Evolutionary conservation across 202 grass and related monocot genomes (phyloP), one percentile per base, ranked within the genome.

Genomic region (Eragrostis tef): DNA sequence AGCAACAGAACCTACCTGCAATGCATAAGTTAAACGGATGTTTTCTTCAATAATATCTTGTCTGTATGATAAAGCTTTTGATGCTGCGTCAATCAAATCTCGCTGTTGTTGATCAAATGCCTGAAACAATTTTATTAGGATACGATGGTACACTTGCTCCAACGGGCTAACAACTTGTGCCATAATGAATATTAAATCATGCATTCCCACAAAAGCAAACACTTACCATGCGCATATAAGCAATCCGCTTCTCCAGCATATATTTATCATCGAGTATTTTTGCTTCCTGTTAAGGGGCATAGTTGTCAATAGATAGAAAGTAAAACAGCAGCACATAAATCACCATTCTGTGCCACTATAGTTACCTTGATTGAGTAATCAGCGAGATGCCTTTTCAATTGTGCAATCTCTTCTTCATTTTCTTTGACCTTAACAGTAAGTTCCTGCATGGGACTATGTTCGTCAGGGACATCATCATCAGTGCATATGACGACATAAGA

Each of bases 21-120:
- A 86, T 50, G 88, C 86, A 84, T 93, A 89, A 46, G 90, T 74
- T 20, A 98, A 84, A 54, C 88, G 94, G 74, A 89, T 85, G 75
- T 98, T 98, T 79, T 98, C 92, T 79, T 98, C 94, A 10, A 98
- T 87, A 82, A 98, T 91, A 80, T 94, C 92, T 85, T 98, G 94
- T 86, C 94, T 91, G 65, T 98, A 98, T 11, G 65, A 93, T 86
- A 98, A 91, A 84, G 94, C 90, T 87, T 98, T 94, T 41, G 94
- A 94, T 81, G 94, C 88, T 82, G 90, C 92, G 80, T 91, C 92
- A 79, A 98, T 77, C 68, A 93, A 93, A 79, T 94, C 94, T 70
- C 91, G 88, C 47, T 94, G 92, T 61, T 98, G 92, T 60, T 94
- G 88, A 91, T 94, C 94, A 75, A 98, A 94, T 82, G 92, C 90